Evolutionary conservation across 169 alveolate species (phyloP).

Genomic region (Cryptosporidium parvum): DNA sequence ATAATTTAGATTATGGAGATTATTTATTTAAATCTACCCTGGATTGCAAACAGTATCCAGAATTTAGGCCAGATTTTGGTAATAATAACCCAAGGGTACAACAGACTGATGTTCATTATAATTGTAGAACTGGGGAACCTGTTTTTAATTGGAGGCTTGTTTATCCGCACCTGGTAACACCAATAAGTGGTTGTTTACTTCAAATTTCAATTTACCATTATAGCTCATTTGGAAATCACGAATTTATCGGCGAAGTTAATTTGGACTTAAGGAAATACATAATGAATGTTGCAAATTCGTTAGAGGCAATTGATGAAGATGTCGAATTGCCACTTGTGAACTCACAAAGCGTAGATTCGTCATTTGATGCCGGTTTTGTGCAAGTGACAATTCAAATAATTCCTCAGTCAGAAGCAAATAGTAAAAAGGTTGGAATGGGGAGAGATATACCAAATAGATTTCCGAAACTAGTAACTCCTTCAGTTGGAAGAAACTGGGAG

Average conservation of each 20-base stretch:
- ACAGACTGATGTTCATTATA: slow-evolving; percentile 91
- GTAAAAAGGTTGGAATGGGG: slow-evolving; percentile 89
- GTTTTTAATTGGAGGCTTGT: slow-evolving; percentile 92
- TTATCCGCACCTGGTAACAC: slow-evolving; percentile 87
- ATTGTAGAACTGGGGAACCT: slow-evolving; percentile 89
- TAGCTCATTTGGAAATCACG: slow-evolving; percentile 87
- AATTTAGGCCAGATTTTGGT: slow-evolving; percentile 77
- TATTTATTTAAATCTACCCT: slow-evolving; percentile 78
- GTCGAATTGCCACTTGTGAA: slow-evolving; percentile 87
- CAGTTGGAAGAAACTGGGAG: slow-evolving; percentile 92
- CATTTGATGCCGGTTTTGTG: slow-evolving; percentile 85
- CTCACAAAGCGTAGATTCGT: slow-evolving; percentile 78
- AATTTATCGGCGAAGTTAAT: slow-evolving; percentile 90
- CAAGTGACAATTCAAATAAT: slow-evolving; percentile 90
- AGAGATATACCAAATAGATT: slow-evolving; percentile 90
- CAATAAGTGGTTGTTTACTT: slow-evolving; percentile 90
- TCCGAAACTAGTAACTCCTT: slow-evolving; percentile 90
- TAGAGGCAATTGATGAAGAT: slow-evolving; percentile 84
- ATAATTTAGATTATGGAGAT: slow-evolving; percentile 74
- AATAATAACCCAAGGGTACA: slow-evolving; percentile 81
- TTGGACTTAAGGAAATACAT: slow-evolving; percentile 86
- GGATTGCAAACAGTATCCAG: slow-evolving; percentile 89
- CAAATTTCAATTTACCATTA: slow-evolving; percentile 89
- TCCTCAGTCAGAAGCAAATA: slow-evolving; percentile 90
- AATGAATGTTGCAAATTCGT: slow-evolving; percentile 85